Evolutionary conservation across 352 stramenopile genomes (phyloP), one percentile per base, ranked within the genome.

Genomic region (Globisporangium iwayamae): DNA sequence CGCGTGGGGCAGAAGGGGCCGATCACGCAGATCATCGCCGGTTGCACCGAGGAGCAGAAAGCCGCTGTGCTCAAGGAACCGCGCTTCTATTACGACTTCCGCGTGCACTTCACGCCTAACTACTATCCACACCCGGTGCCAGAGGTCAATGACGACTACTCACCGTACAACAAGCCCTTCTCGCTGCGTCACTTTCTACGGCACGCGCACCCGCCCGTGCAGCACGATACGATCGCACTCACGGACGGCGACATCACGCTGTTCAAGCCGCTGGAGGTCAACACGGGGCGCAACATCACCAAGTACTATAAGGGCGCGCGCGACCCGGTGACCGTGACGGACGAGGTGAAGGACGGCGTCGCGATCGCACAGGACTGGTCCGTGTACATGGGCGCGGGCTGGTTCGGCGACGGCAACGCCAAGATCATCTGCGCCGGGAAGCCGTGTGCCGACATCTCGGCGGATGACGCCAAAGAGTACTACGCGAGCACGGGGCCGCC

Each of bases 1-100:
- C 62, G 56, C 38, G 66, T 71, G 14, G 59, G 55, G 0, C 69
- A 75, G 28, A 52, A 53, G 6, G 69, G 69, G 4, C 69, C 69
- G 32, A 75, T 75, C 43, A 75, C 69, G 11, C 66, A 75, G 56
- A 70, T 75, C 59, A 61, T 73, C 55, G 63, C 69, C 4, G 69
- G 69, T 1, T 74, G 68, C 32, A 47, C 64, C 11, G 46, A 56
- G 3, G 59, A 61, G 10, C 11, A 74, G 41, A 56, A 64, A 20
- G 45, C 47, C 0, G 34, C 22, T 11, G 63, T 74, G 36, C 25
- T 30, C 18, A 18, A 18, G 1, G 59, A 72, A 46, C 68, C 68
- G 28, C 36, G 18, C 25, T 68, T 74, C 41, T 74, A 74, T n/a
- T 59, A 68, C 66, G 65, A 74, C 50, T 74, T 60, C 55, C 66